Base-by-base conservation (phyloP, 2,329 filamentous ascomycete genomes). In the Orbilia brochopaga region DNA sequence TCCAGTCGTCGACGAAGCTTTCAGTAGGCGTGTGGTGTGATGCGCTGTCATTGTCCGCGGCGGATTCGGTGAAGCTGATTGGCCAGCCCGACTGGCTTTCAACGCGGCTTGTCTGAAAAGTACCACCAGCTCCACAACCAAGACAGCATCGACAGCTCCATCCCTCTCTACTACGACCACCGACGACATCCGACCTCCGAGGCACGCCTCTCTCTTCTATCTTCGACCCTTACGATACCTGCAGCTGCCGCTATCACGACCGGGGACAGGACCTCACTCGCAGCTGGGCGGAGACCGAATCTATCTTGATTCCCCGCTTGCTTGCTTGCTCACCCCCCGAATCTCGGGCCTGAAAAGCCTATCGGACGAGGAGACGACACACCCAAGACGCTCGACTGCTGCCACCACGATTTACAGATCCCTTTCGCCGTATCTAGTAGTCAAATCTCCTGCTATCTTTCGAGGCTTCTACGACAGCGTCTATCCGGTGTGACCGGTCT, bases 401-500 rank as follows among this genome's bases (percentile, higher is more conserved):
- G 8, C 4, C 3, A 32, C 27, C 3, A 3, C 27, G 46, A 51
- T 17, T 23, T 3, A 4, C 46, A 8, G 17, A 23, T 7, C 46
- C 19, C 6, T 23, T 4, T 15, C 6, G 4, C 46, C 11, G 46
- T 27, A n/a, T n/a, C n/a, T 19, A 4, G 21, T 10, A 4, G 6
- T 42, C 37, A 15, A 42, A 17, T 15, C 46, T 7, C 21, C 46
- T 51, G 46, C 46, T 51, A 51, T 19, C 19, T 13, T 6, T 8
- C 46, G 46, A 51, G 5, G 15, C 37, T 15, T 48, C n/a, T 17
- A 48, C 37, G 44, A 37, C 30, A 56, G 53, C 17, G 13, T 56
- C 35, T 40, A 19, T 61, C 57, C 57, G 57, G 57, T 37, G 24
- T 27, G 30, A 30, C 57, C 46, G 57, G 56, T 17, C 21, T 17